Base-by-base conservation (phyloP, 306 rosid genomes). In the Spatholobus suberectus region DNA sequence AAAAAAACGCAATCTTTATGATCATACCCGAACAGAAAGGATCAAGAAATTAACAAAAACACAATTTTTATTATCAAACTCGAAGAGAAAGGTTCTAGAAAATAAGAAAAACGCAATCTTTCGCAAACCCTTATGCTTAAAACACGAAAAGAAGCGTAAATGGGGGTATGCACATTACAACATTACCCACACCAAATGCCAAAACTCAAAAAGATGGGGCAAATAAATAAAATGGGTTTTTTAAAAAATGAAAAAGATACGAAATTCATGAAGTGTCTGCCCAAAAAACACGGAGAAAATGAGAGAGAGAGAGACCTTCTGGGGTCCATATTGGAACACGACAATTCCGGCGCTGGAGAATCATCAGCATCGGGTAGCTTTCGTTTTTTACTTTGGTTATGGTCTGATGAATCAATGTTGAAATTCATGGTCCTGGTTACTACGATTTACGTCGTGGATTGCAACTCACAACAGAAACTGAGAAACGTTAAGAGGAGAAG, bases 221-320 rank as follows among this genome's bases (percentile, higher is more conserved):
- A 26, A 70, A 46, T 2, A 74, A 6, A 65, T 21, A 24, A 75
- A 74, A 51, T 6, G 27, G 38, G 9, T 38, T 14, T 15, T 23
- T 11, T 4, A 13, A 52, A 18, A 34, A 5, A 10, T 0, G 55
- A 32, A 57, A 27, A 23, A 23, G 2, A 58, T 27, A 21, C 54
- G 21, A 75, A 62, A 12, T 55, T 43, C 6, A 75, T 4, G 24
- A 70, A 20, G 35, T 37, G n/a, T 40, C 34, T 68, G 55, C 40
- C 52, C 8, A 46, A 65, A 24, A 54, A 57, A 70, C 23, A 27
- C 5, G 49, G 20, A 20, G 37, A 15, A 10, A 7, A 57, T n/a
- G n/a, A n/a, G n/a, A 29, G 32, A 29, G 32, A 29, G 32, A 18
- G 59, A 58, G 7, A 92, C 98, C 93, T 82, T 88, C 96, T 90